A percentile compares a stretch with the other conserved stretches of the same genome.
Evolutionary conservation across 768 basidiomycete species (phyloP).

Genomic region (Suillus subaureus): DNA sequence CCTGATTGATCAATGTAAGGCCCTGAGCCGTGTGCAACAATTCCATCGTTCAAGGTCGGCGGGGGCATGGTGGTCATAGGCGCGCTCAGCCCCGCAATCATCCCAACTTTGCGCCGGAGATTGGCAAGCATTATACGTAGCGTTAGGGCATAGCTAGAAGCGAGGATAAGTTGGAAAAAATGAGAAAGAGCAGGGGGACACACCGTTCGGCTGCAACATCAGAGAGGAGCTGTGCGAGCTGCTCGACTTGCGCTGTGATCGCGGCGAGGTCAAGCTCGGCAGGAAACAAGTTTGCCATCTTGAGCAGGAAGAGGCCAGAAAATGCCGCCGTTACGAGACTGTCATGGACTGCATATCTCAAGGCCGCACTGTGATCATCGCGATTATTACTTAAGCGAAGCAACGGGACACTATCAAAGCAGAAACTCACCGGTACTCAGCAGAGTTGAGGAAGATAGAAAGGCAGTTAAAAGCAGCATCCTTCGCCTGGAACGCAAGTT

Average conservation of each 20-base stretch:
- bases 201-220: constrained; percentile 93
- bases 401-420: no score
- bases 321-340: constrained; percentile 90
- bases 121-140: constrained; percentile 93
- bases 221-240: constrained; percentile 85
- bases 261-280: constrained; percentile 75
- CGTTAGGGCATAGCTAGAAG: constrained; percentile 80
- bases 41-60: constrained; percentile 56
- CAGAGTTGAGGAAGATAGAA: constrained; percentile 78
- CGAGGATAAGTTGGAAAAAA: not conserved
- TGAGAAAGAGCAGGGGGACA: constrained; percentile 15
- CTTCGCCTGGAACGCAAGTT: constrained; percentile 93
- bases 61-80: constrained; percentile 55
- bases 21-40: constrained; percentile 37
- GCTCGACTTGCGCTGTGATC: constrained; percentile 85
- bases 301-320: constrained; percentile 87
- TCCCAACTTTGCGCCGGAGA: constrained; percentile 84
- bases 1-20: constrained; percentile 57
- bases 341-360: constrained; percentile 92
- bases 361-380: constrained; percentile 62
- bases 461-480: constrained; percentile 88
- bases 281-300: constrained; percentile 94
- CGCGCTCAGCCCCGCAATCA: constrained; percentile 50
- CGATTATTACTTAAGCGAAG: not conserved
- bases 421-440: constrained; percentile 70